Evolutionary conservation across 345 rosid species (phyloP).

Genomic region (Linum tenue): DNA sequence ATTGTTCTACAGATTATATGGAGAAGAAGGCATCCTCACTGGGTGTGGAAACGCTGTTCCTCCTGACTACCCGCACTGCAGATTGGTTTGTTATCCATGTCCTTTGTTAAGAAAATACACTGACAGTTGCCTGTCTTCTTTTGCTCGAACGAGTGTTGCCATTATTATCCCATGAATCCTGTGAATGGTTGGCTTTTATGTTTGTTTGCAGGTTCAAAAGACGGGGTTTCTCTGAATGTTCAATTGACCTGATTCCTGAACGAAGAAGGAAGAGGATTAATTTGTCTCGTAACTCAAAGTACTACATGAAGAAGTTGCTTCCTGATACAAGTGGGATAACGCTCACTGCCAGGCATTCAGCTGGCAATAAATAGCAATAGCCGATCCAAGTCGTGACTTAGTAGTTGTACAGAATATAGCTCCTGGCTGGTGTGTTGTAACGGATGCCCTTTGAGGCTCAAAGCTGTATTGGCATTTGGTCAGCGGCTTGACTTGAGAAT

Average conservation of each 20-base stretch:
- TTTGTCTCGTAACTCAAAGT: slow-evolving; percentile 70
- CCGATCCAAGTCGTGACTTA: too few relatives aligned
- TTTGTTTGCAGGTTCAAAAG: slow-evolving; percentile 51
- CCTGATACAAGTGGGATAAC: slow-evolving; percentile 76
- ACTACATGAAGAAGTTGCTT: slow-evolving; percentile 64
- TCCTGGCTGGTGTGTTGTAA: too few relatives aligned
- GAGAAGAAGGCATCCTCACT: slow-evolving; percentile 79
- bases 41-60: slow-evolving; percentile 65
- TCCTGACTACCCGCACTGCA: slow-evolving; percentile 81
- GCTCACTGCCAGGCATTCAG: slow-evolving; percentile 20
- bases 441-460: too few relatives aligned
- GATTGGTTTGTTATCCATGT: slow-evolving; percentile 56
- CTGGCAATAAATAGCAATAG: background rate
- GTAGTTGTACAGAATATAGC: too few relatives aligned
- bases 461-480: too few relatives aligned
- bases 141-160: background rate
- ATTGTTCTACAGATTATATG: slow-evolving; percentile 50
- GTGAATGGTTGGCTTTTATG: background rate
- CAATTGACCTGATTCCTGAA: slow-evolving; percentile 61
- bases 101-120: background rate
- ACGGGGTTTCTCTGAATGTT: slow-evolving; percentile 74
- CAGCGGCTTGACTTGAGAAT: too few relatives aligned
- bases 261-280: slow-evolving; percentile 63
- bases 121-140: background rate
- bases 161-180: background rate